These are phyloP conservation scores for Populus ilicifolia DNA, from an alignment of 345 rosid species.

Conservation along the genomic window DNA sequence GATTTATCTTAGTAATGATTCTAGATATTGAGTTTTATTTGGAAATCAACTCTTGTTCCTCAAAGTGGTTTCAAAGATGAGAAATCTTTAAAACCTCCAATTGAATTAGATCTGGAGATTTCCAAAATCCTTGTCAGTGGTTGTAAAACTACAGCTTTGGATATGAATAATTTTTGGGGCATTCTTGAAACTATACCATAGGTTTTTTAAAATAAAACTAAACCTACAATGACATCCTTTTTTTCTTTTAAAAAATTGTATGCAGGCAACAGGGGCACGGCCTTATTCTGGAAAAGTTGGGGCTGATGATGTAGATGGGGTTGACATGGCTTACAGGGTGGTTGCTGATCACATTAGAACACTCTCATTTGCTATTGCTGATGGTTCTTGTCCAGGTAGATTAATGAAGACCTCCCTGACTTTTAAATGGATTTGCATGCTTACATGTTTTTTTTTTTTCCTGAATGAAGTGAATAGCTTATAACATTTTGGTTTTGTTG, in stretches of 20 bases:
- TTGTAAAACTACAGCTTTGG: no score
- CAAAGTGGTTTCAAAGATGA: no score
- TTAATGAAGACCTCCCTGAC: not conserved
- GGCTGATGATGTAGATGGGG: conserved; percentile 60
- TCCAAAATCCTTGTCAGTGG: no score
- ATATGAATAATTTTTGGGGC: no score
- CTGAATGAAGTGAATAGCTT: not conserved
- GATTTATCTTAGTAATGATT: no score
- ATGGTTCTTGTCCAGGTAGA: conserved; percentile 96
- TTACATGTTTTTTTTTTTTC: not conserved
- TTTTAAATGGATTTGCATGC: no score
- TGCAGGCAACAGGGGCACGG: conserved; percentile 77
- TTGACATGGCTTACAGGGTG: conserved; percentile 98
- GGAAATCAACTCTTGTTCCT: no score
- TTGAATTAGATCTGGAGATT: no score
- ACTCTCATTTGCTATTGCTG: conserved; percentile 92
- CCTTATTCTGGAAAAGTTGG: conserved; percentile 95
- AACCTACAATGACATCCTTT: not conserved
- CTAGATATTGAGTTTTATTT: no score
- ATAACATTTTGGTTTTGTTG: conserved; percentile 7
- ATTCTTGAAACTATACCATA: no score
- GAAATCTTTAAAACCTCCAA: no score
- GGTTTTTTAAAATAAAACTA: not conserved
- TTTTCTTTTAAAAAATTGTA: not conserved
- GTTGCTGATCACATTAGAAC: conserved; percentile 97